Conservation (phyloP, 1,284 basidiomycete species). For the Leccinum solheimii region DNA sequence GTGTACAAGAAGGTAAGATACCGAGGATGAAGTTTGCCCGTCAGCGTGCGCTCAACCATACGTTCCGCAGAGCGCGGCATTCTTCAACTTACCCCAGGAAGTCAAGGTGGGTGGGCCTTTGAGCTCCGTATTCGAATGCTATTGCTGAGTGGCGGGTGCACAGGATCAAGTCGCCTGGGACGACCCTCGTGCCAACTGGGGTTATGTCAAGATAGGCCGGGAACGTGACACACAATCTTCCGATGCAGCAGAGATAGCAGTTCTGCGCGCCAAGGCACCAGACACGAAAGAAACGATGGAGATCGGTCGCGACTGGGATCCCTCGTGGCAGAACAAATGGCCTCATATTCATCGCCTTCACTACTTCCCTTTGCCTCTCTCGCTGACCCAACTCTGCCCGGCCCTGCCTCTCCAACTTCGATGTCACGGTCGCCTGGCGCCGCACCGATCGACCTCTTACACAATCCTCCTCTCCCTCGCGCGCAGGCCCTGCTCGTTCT, state of each 20-base stretch:
- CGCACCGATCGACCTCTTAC: too few species aligned
- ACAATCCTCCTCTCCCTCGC: too few species aligned
- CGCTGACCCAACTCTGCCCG: too few species aligned
- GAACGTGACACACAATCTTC: conserved; percentile 78
- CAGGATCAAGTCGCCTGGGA: conserved; percentile 71
- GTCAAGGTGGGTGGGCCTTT: conserved; percentile 49
- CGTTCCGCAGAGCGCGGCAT: conserved; percentile 59
- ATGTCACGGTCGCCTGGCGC: too few species aligned
- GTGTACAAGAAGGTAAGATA: conserved; percentile 61
- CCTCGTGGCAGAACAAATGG: conserved; percentile 77
- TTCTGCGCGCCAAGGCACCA: conserved; percentile 68
- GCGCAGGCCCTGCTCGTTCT: too few species aligned
- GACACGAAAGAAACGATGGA: conserved; percentile 86
- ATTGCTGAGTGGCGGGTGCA: conserved; percentile 1
- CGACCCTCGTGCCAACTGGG: conserved; percentile 80
- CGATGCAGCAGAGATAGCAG: conserved; percentile 72
- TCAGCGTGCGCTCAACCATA: background rate
- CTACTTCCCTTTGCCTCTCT: too few species aligned
- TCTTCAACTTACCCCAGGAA: conserved; percentile 67
- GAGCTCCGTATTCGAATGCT: background rate
- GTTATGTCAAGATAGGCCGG: conserved; percentile 77
- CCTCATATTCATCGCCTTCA: conserved; percentile 36
- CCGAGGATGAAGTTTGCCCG: background rate
- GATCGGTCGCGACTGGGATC: conserved; percentile 80
- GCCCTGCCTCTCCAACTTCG: too few species aligned